Base-by-base conservation (phyloP, 305 asterid genomes). In the Lippia alba region DNA sequence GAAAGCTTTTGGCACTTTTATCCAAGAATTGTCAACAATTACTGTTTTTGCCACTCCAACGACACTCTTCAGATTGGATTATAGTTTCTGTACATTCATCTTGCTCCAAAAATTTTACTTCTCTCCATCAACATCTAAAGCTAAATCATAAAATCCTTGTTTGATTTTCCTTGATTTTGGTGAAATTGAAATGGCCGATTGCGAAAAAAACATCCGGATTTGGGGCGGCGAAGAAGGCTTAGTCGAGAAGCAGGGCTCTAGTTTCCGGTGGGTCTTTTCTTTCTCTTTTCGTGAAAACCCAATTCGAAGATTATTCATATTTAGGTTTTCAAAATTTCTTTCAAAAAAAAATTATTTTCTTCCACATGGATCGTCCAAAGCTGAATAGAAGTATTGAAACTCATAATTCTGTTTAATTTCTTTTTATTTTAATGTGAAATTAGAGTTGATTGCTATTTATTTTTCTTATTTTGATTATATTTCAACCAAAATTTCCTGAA, bases 251-350 rank as follows among this genome's bases (percentile, higher is more conserved):
- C 80, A 83, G 86, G 89, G 3, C 86, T 84, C 34, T 85, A 83
- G 54, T 83, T 83, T 49, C 88, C 87, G 2, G 87, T 83, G 3
- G 87, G 87, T 10, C 80, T n/a, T n/a, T n/a, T n/a, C n/a, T n/a
- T n/a, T n/a, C n/a, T n/a, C n/a, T n/a, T n/a, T 7, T 36, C 4
- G 41, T 36, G 41, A 36, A 36, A 41, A 41, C 48, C 48, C 48
- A 41, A 41, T 41, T 41, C 8, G 48, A 41, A 41, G 48, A 41
- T 4, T 4, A 4, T 11, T 41, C 48, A 9, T 4, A 41, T 41
- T 11, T 6, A 41, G 48, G 48, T 1, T 41, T 41, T 41, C 48
- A 9, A 11, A n/a, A n/a, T n/a, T 3, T 41, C 1, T 41, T 41
- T 41, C 11, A 41, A 2, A 34, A 34, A 34, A n/a, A n/a, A n/a